Evolutionary conservation across 352 stramenopile species (phyloP), one percentile per base, ranked within the genome.

Genomic region (Aphanomyces stellatus): DNA sequence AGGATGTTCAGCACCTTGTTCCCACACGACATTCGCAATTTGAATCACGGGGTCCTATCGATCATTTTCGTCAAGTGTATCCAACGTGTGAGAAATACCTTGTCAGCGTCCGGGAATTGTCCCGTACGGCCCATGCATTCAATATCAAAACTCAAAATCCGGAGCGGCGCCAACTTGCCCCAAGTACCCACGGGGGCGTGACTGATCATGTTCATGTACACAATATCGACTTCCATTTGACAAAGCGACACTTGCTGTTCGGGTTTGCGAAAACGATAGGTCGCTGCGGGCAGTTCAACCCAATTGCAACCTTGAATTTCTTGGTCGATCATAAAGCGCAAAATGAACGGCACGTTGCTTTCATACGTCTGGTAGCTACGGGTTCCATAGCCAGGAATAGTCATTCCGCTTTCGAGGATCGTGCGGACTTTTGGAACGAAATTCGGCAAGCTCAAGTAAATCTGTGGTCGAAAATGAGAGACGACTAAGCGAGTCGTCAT

Each of bases 281-380:
- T 97, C 4, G 81, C 91, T 11, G 76, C 76, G 3, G 95, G 92
- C 0, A 98, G 74, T 69, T 98, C 96, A 25, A 99, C 68, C 97
- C 97, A 99, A 72, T 98, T 98, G 65, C 96, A 97, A 27, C 97
- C 97, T 4, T 80, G 85, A 67, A 99, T 98, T 30, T 97, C 85
- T 51, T 93, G 79, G 75, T 99, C 97, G 74, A 99, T 98, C 95
- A 99, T 99, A 79, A 98, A 99, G 10, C 97, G 91, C 69, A 99
- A 80, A 15, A 99, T 93, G 84, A 98, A 99, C 6, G 96, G 97
- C 35, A 99, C 95, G 78, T 99, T 99, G 73, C 87, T 98, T 77
- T 99, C 97, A 83, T 97, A 99, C 10, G 90, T 98, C 71, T 96
- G 85, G 71, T 85, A 94, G 34, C 72, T 80, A 10, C 81, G 78